These are phyloP conservation scores for Puccinellia tenuiflora DNA, from an alignment of 176 grass and related monocot species.

Conservation along the genomic window DNA sequence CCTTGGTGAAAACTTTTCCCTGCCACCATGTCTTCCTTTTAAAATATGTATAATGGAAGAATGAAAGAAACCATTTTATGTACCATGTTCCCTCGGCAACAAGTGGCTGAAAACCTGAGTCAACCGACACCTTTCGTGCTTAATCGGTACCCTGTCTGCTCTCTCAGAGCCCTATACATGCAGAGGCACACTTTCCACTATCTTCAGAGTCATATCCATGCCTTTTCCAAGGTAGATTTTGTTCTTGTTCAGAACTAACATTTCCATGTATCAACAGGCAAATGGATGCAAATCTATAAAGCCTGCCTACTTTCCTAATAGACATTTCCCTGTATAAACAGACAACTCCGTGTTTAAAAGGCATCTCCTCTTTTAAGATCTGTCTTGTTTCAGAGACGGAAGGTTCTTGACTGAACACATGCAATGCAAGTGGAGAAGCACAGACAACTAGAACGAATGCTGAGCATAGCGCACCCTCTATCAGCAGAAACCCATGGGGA, in stretches of 20 bases:
- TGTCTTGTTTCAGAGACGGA: neutral
- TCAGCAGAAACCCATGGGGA: neutral
- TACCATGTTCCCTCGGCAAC: neutral
- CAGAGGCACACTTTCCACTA: neutral
- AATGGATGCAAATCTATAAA: slow-evolving; percentile 14
- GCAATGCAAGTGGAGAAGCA: neutral
- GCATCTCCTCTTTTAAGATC: neutral
- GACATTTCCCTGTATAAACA: neutral
- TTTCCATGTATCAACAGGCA: neutral
- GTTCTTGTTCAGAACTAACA: neutral
- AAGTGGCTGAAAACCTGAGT: slow-evolving; percentile 17
- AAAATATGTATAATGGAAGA: neutral
- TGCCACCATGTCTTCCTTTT: neutral
- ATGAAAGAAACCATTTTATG: neutral
- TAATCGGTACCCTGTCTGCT: neutral
- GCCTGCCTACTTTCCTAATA: neutral
- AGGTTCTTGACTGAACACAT: slow-evolving; percentile 7
- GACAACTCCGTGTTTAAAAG: neutral
- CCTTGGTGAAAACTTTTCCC: neutral
- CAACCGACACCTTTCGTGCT: slow-evolving; percentile 7
- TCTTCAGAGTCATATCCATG: neutral
- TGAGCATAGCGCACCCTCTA: neutral
- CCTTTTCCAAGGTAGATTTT: neutral
- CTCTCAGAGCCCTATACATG: neutral
- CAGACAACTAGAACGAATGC: neutral